phyloP scores from a whole-genome alignment of 2,329 filamentous ascomycete species.

The Parafenestella ontariensis region DNA sequence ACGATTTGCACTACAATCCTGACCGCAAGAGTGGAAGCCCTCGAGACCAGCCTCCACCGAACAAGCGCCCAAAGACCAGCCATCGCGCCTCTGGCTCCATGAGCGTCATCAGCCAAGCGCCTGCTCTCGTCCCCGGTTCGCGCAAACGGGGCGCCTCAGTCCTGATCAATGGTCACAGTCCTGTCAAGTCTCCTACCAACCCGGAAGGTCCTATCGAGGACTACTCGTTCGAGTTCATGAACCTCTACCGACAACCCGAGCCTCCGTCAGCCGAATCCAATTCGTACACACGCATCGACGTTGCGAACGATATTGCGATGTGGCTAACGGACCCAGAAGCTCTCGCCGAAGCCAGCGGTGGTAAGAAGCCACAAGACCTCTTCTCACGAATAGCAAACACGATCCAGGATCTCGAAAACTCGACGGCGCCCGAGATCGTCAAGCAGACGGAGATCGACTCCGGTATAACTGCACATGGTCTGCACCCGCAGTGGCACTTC shows the following conservation, averaged over 20 bases:
- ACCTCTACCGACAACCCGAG: constrained; percentile 71
- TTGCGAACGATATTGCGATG: constrained; percentile 75
- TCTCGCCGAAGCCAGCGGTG: constrained; percentile 71
- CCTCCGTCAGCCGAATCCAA: constrained; percentile 70
- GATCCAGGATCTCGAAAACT: constrained; percentile 60
- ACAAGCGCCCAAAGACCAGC: constrained; percentile 81
- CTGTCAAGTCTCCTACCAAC: constrained; percentile 76
- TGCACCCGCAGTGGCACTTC: constrained; percentile 73
- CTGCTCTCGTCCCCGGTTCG: constrained; percentile 67
- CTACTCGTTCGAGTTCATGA: constrained; percentile 78
- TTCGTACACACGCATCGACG: constrained; percentile 75
- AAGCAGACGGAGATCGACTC: constrained; percentile 62
- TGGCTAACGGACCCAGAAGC: constrained; percentile 81
- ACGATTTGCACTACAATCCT: constrained; percentile 59
- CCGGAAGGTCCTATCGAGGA: constrained; percentile 70
- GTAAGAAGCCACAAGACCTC: constrained; percentile 68
- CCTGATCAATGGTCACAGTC: constrained; percentile 71
- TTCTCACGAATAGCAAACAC: constrained; percentile 68
- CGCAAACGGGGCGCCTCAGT: constrained; percentile 68
- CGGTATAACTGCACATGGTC: constrained; percentile 59
- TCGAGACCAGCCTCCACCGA: constrained; percentile 64
- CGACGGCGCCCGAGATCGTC: constrained; percentile 59
- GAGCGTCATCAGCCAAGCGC: constrained; percentile 70
- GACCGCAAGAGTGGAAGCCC: constrained; percentile 60
- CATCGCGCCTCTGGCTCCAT: constrained; percentile 82